phyloP scores from a whole-genome alignment of 306 rosid species.

The Biancaea sappan region DNA sequence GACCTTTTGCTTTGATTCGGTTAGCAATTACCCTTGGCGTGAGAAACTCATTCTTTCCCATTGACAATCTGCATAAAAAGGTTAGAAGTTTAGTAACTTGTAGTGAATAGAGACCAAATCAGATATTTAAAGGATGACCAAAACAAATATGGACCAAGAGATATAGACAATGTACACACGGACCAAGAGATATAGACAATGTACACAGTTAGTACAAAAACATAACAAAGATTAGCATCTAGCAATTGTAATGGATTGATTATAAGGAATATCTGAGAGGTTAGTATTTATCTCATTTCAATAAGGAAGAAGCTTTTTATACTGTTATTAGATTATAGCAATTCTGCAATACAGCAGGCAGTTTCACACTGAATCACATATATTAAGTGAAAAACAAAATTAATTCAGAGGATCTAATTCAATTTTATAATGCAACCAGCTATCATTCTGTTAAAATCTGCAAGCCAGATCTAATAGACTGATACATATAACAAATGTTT shows the following conservation, averaged over 20 bases:
- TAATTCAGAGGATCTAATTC: not conserved
- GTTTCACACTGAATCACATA: not conserved
- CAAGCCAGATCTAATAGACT: not conserved
- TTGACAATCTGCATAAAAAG: constrained; percentile 30
- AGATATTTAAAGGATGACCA: not conserved
- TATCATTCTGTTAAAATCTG: not conserved
- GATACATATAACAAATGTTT: not conserved
- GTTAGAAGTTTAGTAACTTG: not conserved
- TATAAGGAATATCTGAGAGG: too few relatives aligned
- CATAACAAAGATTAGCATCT: not conserved
- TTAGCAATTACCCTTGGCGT: constrained; percentile 93
- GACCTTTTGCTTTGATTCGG: constrained; percentile 87
- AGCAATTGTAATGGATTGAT: too few relatives aligned
- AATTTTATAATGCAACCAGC: not conserved
- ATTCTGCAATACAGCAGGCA: not conserved
- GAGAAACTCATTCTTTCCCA: constrained; percentile 92
- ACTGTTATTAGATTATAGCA: not conserved
- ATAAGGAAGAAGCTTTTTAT: too few relatives aligned
- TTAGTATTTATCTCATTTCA: too few relatives aligned
- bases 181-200: not conserved
- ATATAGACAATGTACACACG: too few relatives aligned
- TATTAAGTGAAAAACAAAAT: not conserved
- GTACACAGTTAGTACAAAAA: not conserved
- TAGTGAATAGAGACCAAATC: not conserved
- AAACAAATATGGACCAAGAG: too few relatives aligned